Evolutionary conservation across 306 rosid genomes (phyloP).

Genomic region (Senna tora): DNA sequence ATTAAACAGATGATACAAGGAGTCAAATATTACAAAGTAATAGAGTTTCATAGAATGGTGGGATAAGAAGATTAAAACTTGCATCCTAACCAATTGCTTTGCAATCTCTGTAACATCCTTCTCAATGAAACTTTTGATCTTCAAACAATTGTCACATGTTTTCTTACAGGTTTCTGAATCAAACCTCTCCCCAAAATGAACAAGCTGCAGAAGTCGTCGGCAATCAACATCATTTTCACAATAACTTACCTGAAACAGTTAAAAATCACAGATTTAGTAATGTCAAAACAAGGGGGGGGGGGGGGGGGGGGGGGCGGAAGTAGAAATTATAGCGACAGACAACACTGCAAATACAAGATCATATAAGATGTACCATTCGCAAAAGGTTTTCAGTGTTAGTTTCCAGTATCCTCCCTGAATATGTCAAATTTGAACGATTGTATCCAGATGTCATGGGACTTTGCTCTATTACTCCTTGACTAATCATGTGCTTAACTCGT

Average conservation of each 20-base stretch:
- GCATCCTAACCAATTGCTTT: slow-evolving; percentile 82
- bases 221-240: slow-evolving; percentile 95
- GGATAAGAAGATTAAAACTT: slow-evolving; percentile 30
- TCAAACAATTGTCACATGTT: slow-evolving; percentile 95
- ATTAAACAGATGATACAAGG: slow-evolving; percentile 31
- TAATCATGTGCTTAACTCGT: slow-evolving; percentile 88
- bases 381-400: slow-evolving; percentile 87
- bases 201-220: slow-evolving; percentile 84
- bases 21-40: slow-evolving; percentile 33
- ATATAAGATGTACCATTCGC: slow-evolving; percentile 66
- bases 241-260: slow-evolving; percentile 79
- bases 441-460: slow-evolving; percentile 60
- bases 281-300: slow-evolving; percentile 12
- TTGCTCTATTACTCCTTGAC: slow-evolving; percentile 80
- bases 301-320: too few species aligned
- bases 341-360: slow-evolving; percentile 20
- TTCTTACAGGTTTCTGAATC: slow-evolving; percentile 80
- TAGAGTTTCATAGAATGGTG: slow-evolving; percentile 1
- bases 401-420: slow-evolving; percentile 82
- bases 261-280: slow-evolving; percentile 31
- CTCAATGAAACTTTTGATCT: slow-evolving; percentile 63
- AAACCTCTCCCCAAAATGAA: slow-evolving; percentile 93
- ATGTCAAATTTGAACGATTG: slow-evolving; percentile 57
- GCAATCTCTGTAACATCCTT: slow-evolving; percentile 86
- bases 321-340: slow-evolving; percentile 6